Conservation (phyloP, 805 yeast species). For the Nakazawaea ernobii region DNA sequence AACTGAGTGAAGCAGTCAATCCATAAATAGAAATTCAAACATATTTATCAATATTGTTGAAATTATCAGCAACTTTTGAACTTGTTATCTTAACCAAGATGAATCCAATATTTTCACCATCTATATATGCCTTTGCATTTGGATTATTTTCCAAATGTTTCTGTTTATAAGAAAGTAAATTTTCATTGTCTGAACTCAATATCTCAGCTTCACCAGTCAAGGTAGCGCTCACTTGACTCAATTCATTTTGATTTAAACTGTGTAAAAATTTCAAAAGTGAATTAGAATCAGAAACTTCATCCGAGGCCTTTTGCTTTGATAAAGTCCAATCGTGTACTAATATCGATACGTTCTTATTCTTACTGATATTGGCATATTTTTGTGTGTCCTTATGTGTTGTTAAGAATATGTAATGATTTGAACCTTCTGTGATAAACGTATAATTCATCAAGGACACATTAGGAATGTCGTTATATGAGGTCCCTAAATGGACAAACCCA, state of each 20-base stretch:
- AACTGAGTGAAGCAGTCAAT: background rate
- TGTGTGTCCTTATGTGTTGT: conserved; percentile 69
- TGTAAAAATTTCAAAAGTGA: conserved; percentile 58
- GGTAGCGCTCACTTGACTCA: conserved; percentile 79
- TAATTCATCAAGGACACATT: conserved; percentile 92
- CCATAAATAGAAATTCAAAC: conserved; percentile 6
- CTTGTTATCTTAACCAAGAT: conserved; percentile 58
- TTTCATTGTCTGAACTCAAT: conserved; percentile 37
- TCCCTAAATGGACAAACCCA: conserved; percentile 78
- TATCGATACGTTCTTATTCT: conserved; percentile 75
- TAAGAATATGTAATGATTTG: conserved; percentile 50
- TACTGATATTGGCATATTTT: conserved; percentile 62
- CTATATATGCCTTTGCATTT: conserved; percentile 64
- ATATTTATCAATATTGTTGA: conserved; percentile 45
- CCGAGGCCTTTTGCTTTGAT: conserved; percentile 32
- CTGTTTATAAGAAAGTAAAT: conserved; percentile 54
- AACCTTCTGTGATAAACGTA: conserved; percentile 48
- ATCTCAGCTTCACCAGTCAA: conserved; percentile 66
- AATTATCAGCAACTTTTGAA: conserved; percentile 76
- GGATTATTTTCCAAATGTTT: conserved; percentile 59
- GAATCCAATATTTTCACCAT: conserved; percentile 57
- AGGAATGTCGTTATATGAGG: conserved; percentile 62
- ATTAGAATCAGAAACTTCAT: conserved; percentile 26
- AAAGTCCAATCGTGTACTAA: conserved; percentile 90
- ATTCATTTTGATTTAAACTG: conserved; percentile 71